These are phyloP conservation scores for Cocos nucifera DNA, from an alignment of 176 grass and related monocot genomes.

Conservation along the genomic window DNA sequence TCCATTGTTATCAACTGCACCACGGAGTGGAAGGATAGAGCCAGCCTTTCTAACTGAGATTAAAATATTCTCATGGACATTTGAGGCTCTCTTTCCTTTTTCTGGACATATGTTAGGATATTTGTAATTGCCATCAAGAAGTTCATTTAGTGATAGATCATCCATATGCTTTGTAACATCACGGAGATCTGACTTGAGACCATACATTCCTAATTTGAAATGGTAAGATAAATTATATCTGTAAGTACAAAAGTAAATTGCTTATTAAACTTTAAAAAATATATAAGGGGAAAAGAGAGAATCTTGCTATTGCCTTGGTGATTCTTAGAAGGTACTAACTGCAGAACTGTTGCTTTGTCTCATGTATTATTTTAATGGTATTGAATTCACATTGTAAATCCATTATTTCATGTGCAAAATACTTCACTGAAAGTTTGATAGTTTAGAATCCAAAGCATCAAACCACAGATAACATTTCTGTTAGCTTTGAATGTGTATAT, in stretches of 20 bases:
- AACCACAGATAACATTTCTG: too few relatives aligned
- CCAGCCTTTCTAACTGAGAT: slow-evolving; percentile 58
- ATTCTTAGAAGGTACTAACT: too few relatives aligned
- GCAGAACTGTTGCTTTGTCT: too few relatives aligned
- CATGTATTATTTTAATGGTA: too few relatives aligned
- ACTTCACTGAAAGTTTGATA: too few relatives aligned
- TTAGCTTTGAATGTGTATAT: too few relatives aligned
- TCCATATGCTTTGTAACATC: slow-evolving; percentile 73
- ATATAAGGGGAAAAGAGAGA: too few relatives aligned
- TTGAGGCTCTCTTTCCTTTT: slow-evolving; percentile 60
- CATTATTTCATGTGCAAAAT: too few relatives aligned
- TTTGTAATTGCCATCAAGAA: slow-evolving; percentile 67
- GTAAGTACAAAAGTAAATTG: not conserved
- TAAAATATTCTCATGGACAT: slow-evolving; percentile 51
- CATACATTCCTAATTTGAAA: slow-evolving; percentile 57
- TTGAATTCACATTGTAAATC: too few relatives aligned
- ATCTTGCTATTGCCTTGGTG: too few relatives aligned
- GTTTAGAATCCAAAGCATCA: too few relatives aligned
- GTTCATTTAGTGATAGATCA: slow-evolving; percentile 55
- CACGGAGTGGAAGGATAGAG: slow-evolving; percentile 51
- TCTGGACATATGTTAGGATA: slow-evolving; percentile 62
- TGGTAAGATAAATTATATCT: slow-evolving; percentile 20
- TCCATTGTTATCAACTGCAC: slow-evolving; percentile 22
- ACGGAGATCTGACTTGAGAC: slow-evolving; percentile 68
- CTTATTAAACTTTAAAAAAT: too few relatives aligned